Conservation (phyloP, 2,329 filamentous ascomycete genomes). For the Phyllachora maydis region DNA sequence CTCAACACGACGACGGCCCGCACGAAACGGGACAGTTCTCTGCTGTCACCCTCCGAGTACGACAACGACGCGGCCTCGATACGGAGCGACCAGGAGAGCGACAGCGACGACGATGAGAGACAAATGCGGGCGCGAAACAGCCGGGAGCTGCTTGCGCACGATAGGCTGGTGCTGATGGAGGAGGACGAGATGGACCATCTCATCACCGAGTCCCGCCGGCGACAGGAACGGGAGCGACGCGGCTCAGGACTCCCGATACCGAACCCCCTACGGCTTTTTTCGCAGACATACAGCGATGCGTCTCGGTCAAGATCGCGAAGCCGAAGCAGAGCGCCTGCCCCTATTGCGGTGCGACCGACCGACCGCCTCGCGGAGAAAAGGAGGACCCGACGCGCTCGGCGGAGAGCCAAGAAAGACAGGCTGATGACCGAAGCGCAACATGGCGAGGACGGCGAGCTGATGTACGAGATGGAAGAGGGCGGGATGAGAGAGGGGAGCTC, state of each 20-base stretch:
- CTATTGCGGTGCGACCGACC: slow-evolving; percentile 2
- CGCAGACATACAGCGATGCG: slow-evolving; percentile 6
- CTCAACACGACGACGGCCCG: slow-evolving; percentile 8
- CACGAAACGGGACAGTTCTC: slow-evolving; percentile 15
- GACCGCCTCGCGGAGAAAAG: slow-evolving; percentile 22
- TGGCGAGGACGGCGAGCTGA: slow-evolving; percentile 53
- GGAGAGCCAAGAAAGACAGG: slow-evolving; percentile 29
- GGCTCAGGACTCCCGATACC: slow-evolving; percentile 27
- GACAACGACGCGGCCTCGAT: slow-evolving; percentile 50
- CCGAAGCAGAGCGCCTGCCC: no score
- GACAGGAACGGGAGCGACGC: slow-evolving; percentile 22
- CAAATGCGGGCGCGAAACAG: slow-evolving; percentile 45
- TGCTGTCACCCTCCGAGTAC: slow-evolving; percentile 43
- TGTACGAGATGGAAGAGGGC: slow-evolving; percentile 85
- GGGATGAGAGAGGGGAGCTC: slow-evolving; percentile 44
- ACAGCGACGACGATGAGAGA: slow-evolving; percentile 56
- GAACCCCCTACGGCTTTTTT: slow-evolving; percentile 19
- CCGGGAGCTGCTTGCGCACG: slow-evolving; percentile 47
- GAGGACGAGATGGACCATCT: slow-evolving; percentile 51
- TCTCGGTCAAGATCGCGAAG: slow-evolving; percentile 7
- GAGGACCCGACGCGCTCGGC: slow-evolving; percentile 23
- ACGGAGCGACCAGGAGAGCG: slow-evolving; percentile 51
- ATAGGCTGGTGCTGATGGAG: slow-evolving; percentile 50
- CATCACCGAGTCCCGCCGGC: slow-evolving; percentile 27
- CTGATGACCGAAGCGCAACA: slow-evolving; percentile 30